Percentiles rank a stretch among this genome's conserved stretches.
These are phyloP conservation scores for Alectoria sarmentosa DNA, from an alignment of 495 filamentous ascomycete species.

Conservation along the genomic window DNA sequence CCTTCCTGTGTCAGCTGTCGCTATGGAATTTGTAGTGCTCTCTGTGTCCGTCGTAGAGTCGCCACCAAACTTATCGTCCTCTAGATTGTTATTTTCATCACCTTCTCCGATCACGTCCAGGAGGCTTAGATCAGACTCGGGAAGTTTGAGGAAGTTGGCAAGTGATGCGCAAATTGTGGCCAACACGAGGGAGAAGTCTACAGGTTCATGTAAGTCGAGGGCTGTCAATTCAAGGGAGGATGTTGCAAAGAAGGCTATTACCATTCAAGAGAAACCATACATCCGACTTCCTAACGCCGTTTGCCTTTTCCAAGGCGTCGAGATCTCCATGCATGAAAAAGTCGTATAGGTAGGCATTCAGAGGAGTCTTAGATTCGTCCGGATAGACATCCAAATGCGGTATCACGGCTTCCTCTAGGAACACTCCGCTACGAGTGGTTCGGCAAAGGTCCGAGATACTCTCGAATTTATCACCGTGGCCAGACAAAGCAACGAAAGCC, in stretches of 20 bases:
- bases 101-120: constrained; percentile 31
- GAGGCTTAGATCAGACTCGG: constrained; percentile 37
- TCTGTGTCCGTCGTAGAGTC: constrained; percentile 20
- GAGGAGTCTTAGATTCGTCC: constrained; percentile 39
- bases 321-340: constrained; percentile 66
- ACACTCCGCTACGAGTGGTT: constrained; percentile 55
- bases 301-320: constrained; percentile 46
- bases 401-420: constrained; percentile 63
- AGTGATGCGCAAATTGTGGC: constrained; percentile 57
- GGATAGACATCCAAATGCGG: constrained; percentile 55
- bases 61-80: constrained; percentile 29
- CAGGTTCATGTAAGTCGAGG: constrained; percentile 20
- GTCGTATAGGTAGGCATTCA: constrained; percentile 69
- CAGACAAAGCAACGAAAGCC: constrained; percentile 64
- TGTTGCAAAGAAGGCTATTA: not conserved
- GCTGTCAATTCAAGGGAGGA: not conserved
- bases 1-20: constrained; percentile 15
- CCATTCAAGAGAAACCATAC: constrained; percentile 57
- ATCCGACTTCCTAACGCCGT: constrained; percentile 54
- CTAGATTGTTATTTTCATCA: constrained; percentile 28
- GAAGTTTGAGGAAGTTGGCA: constrained; percentile 43
- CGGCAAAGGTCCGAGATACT: constrained; percentile 57
- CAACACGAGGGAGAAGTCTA: constrained; percentile 62
- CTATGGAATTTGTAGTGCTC: constrained; percentile 13
- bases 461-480: constrained; percentile 52